A percentile compares a stretch with the other conserved stretches of the same genome.
phyloP scores from a whole-genome alignment of 2,329 filamentous ascomycete species.

The Venturia pyrina region DNA sequence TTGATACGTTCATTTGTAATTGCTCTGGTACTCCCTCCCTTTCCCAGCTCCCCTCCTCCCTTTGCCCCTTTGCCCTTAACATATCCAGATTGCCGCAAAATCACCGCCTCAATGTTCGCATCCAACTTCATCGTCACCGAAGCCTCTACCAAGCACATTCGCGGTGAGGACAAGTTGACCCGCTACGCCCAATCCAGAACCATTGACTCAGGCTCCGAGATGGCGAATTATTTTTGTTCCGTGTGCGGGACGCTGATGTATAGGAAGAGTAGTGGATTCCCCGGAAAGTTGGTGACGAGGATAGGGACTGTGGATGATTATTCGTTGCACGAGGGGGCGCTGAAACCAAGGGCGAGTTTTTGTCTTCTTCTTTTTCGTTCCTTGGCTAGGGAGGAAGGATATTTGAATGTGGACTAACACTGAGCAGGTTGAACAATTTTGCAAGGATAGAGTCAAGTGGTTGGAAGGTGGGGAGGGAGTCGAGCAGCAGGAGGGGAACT shows the following conservation, averaged over 20 bases:
- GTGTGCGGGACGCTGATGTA: slow-evolving; percentile 54
- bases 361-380: slow-evolving; percentile 31
- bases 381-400: too few species aligned
- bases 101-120: slow-evolving; percentile 52
- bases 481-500: slow-evolving; percentile 2
- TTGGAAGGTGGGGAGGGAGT: background rate
- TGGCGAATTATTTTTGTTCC: slow-evolving; percentile 54
- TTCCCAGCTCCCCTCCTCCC: background rate
- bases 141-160: slow-evolving; percentile 42
- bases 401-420: too few species aligned
- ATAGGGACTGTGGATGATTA: slow-evolving; percentile 56
- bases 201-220: slow-evolving; percentile 36
- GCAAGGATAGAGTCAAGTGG: background rate
- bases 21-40: background rate
- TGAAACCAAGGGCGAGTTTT: slow-evolving; percentile 44
- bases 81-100: background rate
- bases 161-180: slow-evolving; percentile 39
- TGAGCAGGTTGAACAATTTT: background rate
- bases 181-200: slow-evolving; percentile 30
- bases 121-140: slow-evolving; percentile 42
- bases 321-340: slow-evolving; percentile 43
- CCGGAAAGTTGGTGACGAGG: slow-evolving; percentile 40
- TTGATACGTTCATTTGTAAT: slow-evolving; percentile 48
- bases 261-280: slow-evolving; percentile 35
- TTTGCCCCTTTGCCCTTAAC: too few species aligned